These are phyloP conservation scores for Pulveroboletus sp. DNA, from an alignment of 768 basidiomycete species.

Conservation along the genomic window DNA sequence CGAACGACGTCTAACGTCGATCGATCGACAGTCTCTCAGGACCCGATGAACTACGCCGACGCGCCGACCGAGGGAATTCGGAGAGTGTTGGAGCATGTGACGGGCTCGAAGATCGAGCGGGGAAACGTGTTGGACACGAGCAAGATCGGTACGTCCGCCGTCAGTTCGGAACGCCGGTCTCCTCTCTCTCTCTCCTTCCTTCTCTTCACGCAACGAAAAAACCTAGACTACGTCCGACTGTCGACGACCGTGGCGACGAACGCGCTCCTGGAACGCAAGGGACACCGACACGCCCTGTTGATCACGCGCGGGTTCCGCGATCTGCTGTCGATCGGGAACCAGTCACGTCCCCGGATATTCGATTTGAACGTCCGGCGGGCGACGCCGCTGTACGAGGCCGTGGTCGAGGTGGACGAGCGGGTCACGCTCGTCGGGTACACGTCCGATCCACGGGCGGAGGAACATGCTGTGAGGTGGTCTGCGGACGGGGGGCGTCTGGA, in stretches of 20 bases:
- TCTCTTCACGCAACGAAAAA: background rate
- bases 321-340: constrained; percentile 89
- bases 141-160: constrained; percentile 62
- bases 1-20: background rate
- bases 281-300: constrained; percentile 83
- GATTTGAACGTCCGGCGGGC: constrained; percentile 86
- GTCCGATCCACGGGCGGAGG: constrained; percentile 77
- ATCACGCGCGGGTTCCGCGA: constrained; percentile 93
- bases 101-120: constrained; percentile 63
- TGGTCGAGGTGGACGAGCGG: constrained; percentile 75
- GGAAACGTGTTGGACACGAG: constrained; percentile 65
- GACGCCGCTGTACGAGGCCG: constrained; percentile 67
- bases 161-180: no score
- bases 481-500: constrained; percentile 64
- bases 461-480: constrained; percentile 73
- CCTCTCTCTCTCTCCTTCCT: background rate
- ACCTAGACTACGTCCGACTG: constrained; percentile 79
- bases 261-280: constrained; percentile 91
- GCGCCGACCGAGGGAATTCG: constrained; percentile 94
- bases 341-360: constrained; percentile 91
- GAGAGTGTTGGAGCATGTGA: constrained; percentile 75
- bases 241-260: constrained; percentile 97
- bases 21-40: constrained; percentile 73
- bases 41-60: constrained; percentile 82
- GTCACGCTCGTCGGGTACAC: constrained; percentile 94